Evolutionary conservation across 2,329 filamentous ascomycete genomes (phyloP).

Genomic region (Pseudogymnoascus sp.): DNA sequence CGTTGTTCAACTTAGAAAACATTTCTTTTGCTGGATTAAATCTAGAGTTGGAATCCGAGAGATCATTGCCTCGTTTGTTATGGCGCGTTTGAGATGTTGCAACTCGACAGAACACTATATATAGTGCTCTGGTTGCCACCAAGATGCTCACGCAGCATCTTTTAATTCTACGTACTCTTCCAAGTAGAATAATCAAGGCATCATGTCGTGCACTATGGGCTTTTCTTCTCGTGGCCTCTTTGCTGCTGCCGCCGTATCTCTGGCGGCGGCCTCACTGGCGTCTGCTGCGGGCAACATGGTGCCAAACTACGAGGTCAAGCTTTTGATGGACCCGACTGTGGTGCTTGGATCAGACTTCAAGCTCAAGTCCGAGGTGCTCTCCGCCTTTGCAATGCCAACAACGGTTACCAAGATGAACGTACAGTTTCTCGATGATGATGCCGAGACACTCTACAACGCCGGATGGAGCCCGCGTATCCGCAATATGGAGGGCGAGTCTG

Average conservation of each 20-base stretch:
- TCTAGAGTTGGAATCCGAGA: background rate
- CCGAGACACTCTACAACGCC: conserved; percentile 28
- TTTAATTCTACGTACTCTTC: background rate
- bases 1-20: background rate
- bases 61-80: conserved; percentile 5
- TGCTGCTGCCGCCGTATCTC: background rate
- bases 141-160: background rate
- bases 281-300: conserved; percentile 18
- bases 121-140: background rate
- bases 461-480: conserved; percentile 34
- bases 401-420: conserved; percentile 32
- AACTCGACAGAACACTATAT: background rate
- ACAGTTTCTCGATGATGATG: conserved; percentile 32
- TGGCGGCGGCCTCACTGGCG: background rate
- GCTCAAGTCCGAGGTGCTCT: conserved; percentile 26
- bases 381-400: conserved; percentile 27
- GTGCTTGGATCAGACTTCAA: conserved; percentile 29
- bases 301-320: conserved; percentile 31
- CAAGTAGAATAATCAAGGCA: background rate
- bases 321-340: conserved; percentile 29
- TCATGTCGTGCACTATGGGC: background rate
- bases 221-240: background rate
- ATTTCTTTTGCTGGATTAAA: conserved; percentile 1
- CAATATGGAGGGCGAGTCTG: conserved; percentile 28
- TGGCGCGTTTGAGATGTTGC: background rate